These are phyloP conservation scores for Clausena lansium DNA, from an alignment of 345 rosid genomes.

Conservation along the genomic window DNA sequence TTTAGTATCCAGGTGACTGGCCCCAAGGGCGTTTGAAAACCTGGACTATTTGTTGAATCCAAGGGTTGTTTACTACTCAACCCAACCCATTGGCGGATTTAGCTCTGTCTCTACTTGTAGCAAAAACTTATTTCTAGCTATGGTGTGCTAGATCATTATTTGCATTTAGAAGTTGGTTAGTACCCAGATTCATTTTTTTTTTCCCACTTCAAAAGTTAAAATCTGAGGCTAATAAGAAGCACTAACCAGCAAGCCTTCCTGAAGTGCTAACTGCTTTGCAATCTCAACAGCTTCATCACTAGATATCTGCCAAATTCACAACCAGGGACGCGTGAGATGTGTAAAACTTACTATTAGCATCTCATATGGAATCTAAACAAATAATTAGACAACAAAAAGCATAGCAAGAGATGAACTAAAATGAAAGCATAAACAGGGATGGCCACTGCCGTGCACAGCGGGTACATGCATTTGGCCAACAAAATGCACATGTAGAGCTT, in stretches of 20 bases:
- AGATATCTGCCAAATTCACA: slow-evolving; percentile 55
- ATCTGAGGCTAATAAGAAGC: slow-evolving; percentile 6
- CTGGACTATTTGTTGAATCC: neutral
- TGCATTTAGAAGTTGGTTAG: neutral
- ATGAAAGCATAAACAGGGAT: neutral
- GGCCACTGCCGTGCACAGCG: neutral
- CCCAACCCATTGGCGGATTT: neutral
- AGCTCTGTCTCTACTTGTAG: neutral
- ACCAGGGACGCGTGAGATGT: neutral
- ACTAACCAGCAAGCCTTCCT: slow-evolving; percentile 96
- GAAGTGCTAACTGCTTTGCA: slow-evolving; percentile 93
- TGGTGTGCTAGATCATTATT: neutral
- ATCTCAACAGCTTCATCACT: slow-evolving; percentile 93
- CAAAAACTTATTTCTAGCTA: slow-evolving; percentile 1
- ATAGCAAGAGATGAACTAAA: neutral
- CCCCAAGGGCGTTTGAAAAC: neutral
- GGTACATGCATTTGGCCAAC: neutral
- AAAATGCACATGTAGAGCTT: neutral
- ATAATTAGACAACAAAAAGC: neutral
- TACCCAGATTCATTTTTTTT: neutral
- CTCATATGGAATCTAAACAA: neutral
- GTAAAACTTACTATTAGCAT: neutral
- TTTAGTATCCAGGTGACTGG: neutral
- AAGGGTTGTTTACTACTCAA: too few relatives aligned
- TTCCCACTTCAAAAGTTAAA: neutral